Evolutionary conservation across 2,329 filamentous ascomycete genomes (phyloP).

Genomic region (Coniella lustricola): DNA sequence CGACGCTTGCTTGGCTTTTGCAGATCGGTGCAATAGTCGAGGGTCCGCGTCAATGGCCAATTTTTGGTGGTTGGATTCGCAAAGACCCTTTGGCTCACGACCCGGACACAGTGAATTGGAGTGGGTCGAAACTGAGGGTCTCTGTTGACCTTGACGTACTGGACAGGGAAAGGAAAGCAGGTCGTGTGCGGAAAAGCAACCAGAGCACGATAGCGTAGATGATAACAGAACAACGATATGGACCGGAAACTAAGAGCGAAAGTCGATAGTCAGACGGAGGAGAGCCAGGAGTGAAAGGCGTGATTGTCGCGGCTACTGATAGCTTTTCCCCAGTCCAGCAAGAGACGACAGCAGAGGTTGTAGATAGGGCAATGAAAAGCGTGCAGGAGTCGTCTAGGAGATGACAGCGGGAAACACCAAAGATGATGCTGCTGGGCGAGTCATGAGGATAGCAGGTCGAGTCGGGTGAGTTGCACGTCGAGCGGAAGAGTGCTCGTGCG

Average conservation of each 20-base stretch:
- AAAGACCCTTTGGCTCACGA: conserved; percentile 13
- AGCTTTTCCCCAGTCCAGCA: too few species aligned
- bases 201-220: not conserved
- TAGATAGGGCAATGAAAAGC: not conserved
- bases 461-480: too few species aligned
- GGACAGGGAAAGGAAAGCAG: not conserved
- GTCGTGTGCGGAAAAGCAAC: not conserved
- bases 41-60: conserved; percentile 13
- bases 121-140: conserved; percentile 4
- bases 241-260: not conserved
- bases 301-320: too few species aligned
- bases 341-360: not conserved
- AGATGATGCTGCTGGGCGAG: not conserved
- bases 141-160: not conserved
- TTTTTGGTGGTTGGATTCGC: conserved; percentile 16
- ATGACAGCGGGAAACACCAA: too few species aligned
- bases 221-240: conserved; percentile 6
- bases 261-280: too few species aligned
- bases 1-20: conserved; percentile 10
- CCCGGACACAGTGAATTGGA: conserved; percentile 16
- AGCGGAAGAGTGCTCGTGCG: too few species aligned
- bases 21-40: conserved; percentile 15
- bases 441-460: not conserved
- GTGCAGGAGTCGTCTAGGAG: too few species aligned
- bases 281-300: too few species aligned